Conservation (phyloP, 805 yeast species). For the Pichia cephalocereana region DNA sequence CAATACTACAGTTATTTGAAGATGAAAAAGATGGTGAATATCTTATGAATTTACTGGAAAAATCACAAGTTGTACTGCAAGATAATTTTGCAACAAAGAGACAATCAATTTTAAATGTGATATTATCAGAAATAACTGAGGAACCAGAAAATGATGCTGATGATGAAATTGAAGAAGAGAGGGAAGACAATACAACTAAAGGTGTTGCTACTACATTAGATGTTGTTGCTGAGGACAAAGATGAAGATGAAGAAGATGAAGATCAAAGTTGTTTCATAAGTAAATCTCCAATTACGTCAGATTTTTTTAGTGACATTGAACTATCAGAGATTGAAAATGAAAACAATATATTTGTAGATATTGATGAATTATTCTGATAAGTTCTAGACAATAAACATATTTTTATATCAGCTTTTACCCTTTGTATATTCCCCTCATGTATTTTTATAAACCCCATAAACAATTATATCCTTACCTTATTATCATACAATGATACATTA, state of each 20-base stretch:
- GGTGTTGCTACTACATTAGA: no score
- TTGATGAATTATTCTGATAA: background rate
- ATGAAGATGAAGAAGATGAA: no score
- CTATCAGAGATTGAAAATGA: background rate
- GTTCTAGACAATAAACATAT: no score
- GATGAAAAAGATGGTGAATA: background rate
- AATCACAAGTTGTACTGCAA: background rate
- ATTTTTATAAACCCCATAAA: no score
- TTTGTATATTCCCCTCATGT: no score
- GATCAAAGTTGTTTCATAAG: background rate
- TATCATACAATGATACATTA: no score
- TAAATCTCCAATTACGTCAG: background rate
- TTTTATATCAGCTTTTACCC: no score
- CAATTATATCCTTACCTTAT: no score
- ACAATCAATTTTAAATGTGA: background rate
- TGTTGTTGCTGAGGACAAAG: no score
- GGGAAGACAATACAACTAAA: background rate
- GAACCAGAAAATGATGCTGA: background rate
- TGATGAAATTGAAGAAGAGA: background rate
- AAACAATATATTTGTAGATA: background rate
- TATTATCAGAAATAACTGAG: background rate
- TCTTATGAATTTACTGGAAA: background rate
- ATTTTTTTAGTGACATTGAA: constrained; percentile 4
- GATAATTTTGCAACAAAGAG: background rate
- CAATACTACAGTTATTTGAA: background rate